A percentile compares a stretch with the other conserved stretches of the same genome.
phyloP scores from a whole-genome alignment of 208 protist genomes.

The Polymyxa betae region DNA sequence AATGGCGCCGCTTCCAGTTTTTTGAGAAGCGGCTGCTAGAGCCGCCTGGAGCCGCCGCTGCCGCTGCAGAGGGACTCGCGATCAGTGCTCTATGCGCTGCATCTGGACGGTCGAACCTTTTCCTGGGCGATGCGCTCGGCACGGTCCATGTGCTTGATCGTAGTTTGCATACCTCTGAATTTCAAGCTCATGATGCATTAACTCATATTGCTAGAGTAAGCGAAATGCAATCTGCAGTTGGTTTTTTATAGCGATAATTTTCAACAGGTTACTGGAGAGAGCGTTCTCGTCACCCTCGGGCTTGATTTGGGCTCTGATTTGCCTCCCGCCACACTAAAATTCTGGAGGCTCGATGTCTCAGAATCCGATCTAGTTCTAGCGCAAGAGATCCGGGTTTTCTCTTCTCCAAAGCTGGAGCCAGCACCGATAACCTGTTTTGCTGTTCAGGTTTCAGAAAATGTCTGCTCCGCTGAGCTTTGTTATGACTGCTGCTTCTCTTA shows the following conservation, averaged over 20 bases:
- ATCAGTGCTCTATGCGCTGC: not conserved
- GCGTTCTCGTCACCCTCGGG: not conserved
- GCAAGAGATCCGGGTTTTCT: not conserved
- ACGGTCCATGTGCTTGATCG: slow-evolving; percentile 20
- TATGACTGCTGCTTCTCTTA: not conserved
- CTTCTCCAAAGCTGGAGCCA: not conserved
- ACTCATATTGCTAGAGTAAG: not conserved
- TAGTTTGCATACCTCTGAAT: not conserved
- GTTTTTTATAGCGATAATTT: not conserved
- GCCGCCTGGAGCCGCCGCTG: not conserved
- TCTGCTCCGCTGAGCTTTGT: not conserved
- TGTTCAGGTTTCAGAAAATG: not conserved
- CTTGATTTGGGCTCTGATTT: slow-evolving; percentile 8
- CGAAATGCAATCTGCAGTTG: not conserved
- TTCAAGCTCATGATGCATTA: slow-evolving; percentile 29
- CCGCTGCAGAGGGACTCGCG: not conserved
- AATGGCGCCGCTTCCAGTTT: slow-evolving; percentile 51
- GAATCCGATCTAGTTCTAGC: slow-evolving; percentile 16
- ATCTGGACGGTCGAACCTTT: not conserved
- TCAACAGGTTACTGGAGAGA: not conserved
- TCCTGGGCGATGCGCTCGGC: not conserved
- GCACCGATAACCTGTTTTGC: slow-evolving; percentile 19
- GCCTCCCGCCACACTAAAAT: slow-evolving; percentile 27
- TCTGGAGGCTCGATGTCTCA: not conserved
- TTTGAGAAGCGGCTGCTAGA: not conserved